These are phyloP conservation scores for Leishmania gerbilli DNA, from an alignment of 208 protist genomes.

Conservation along the genomic window DNA sequence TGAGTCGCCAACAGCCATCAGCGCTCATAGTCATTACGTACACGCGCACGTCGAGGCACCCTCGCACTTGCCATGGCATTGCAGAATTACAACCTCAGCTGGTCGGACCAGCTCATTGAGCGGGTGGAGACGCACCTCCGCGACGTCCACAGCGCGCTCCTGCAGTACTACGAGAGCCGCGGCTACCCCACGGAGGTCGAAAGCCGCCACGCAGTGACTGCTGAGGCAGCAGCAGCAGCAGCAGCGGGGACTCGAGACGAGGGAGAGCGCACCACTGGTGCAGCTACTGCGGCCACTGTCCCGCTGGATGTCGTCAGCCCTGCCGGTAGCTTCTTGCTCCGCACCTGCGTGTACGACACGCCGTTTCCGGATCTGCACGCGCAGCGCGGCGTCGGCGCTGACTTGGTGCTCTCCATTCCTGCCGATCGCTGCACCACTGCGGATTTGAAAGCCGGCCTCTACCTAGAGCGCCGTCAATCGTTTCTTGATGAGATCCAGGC, in stretches of 20 bases:
- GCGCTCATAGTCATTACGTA: background rate
- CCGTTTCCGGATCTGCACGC: conserved; percentile 63
- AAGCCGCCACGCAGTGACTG: background rate
- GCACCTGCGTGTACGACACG: conserved; percentile 68
- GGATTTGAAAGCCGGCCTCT: conserved; percentile 71
- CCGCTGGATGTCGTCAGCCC: conserved; percentile 46
- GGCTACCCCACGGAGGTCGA: conserved; percentile 49
- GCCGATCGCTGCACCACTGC: conserved; percentile 50
- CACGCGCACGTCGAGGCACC: conserved; percentile 3
- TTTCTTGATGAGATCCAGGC: conserved; percentile 69
- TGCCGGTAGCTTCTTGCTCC: conserved; percentile 80
- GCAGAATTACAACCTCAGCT: conserved; percentile 72
- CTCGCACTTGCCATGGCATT: conserved; percentile 45
- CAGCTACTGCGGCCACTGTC: conserved; percentile 10
- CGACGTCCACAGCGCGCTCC: conserved; percentile 65
- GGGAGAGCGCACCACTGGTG: background rate
- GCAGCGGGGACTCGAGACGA: background rate
- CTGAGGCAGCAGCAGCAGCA: background rate
- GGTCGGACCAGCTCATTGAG: conserved; percentile 73
- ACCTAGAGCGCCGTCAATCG: conserved; percentile 63
- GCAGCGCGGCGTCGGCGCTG: conserved; percentile 63
- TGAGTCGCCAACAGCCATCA: background rate
- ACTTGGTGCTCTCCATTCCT: conserved; percentile 74
- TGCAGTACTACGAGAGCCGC: conserved; percentile 65
- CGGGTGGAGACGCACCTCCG: conserved; percentile 70